Percentiles rank a stretch among this genome's conserved stretches.
phyloP scores from a whole-genome alignment of 768 basidiomycete species.

The Podaxis sp. region DNA sequence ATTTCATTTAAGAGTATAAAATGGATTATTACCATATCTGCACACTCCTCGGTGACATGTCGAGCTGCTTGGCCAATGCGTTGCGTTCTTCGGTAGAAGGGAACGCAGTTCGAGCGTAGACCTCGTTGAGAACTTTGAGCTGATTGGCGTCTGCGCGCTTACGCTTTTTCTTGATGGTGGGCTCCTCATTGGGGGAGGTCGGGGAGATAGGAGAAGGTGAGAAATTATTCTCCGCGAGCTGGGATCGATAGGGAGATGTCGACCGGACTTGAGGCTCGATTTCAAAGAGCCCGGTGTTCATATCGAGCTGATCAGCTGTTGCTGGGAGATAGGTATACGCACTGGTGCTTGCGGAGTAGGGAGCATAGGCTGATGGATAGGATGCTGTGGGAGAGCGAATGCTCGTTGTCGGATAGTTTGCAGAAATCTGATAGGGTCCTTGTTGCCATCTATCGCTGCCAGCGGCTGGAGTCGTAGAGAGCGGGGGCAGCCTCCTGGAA shows the following conservation, averaged over 20 bases:
- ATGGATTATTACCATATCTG: slow-evolving; percentile 66
- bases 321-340: slow-evolving; percentile 39
- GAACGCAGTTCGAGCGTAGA: slow-evolving; percentile 77
- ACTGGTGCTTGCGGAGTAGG: slow-evolving; percentile 36
- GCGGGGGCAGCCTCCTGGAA: slow-evolving; percentile 56
- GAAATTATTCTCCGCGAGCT: slow-evolving; percentile 44
- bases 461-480: slow-evolving; percentile 39
- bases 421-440: slow-evolving; percentile 18
- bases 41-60: slow-evolving; percentile 82
- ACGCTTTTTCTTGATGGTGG: slow-evolving; percentile 83
- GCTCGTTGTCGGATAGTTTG: slow-evolving; percentile 29
- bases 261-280: slow-evolving; percentile 30
- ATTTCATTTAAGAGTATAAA: slow-evolving; percentile 14
- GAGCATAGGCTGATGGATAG: slow-evolving; percentile 51
- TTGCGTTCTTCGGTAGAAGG: slow-evolving; percentile 86
- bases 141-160: slow-evolving; percentile 81
- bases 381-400: slow-evolving; percentile 64
- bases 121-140: slow-evolving; percentile 76
- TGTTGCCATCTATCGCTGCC: slow-evolving; percentile 45
- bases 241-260: slow-evolving; percentile 40
- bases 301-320: slow-evolving; percentile 27
- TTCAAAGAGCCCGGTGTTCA: slow-evolving; percentile 24
- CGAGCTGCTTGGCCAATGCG: slow-evolving; percentile 67
- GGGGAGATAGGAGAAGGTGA: slow-evolving; percentile 48
- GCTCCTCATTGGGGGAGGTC: slow-evolving; percentile 45